These are phyloP conservation scores for Nicotiana paniculata DNA, from an alignment of 257 asterid genomes.

Conservation along the genomic window DNA sequence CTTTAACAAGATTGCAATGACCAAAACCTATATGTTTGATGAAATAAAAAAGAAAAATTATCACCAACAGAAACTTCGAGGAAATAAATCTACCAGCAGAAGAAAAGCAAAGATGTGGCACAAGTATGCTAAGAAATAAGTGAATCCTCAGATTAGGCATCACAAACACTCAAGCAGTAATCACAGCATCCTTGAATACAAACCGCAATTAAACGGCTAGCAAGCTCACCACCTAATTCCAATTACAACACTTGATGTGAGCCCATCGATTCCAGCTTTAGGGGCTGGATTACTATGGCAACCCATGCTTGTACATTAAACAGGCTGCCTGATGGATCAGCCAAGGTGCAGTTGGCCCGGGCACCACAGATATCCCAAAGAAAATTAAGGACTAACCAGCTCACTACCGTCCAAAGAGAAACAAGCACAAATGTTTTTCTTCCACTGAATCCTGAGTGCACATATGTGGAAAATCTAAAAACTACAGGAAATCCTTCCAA, in stretches of 20 bases:
- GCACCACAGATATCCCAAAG: background rate
- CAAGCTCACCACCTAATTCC: background rate
- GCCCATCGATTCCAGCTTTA: background rate
- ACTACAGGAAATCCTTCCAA: background rate
- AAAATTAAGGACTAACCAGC: background rate
- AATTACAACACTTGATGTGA: background rate
- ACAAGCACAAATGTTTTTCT: background rate
- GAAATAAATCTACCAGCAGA: background rate
- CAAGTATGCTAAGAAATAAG: background rate
- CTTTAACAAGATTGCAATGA: constrained; percentile 87
- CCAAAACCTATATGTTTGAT: constrained; percentile 67
- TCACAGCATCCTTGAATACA: background rate
- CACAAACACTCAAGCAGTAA: background rate
- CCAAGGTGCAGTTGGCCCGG: background rate
- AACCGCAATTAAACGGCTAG: background rate
- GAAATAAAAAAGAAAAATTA: background rate
- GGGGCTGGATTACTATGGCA: background rate
- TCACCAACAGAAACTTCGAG: constrained; percentile 1
- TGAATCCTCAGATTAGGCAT: background rate
- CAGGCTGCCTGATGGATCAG: background rate
- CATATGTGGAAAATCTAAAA: background rate
- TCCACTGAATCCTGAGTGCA: background rate
- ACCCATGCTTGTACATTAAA: background rate
- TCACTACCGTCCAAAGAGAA: background rate
- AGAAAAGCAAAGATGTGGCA: background rate